Base-by-base conservation (phyloP, 176 grass and related monocot genomes). In the Hsuehochloa calcarea region DNA sequence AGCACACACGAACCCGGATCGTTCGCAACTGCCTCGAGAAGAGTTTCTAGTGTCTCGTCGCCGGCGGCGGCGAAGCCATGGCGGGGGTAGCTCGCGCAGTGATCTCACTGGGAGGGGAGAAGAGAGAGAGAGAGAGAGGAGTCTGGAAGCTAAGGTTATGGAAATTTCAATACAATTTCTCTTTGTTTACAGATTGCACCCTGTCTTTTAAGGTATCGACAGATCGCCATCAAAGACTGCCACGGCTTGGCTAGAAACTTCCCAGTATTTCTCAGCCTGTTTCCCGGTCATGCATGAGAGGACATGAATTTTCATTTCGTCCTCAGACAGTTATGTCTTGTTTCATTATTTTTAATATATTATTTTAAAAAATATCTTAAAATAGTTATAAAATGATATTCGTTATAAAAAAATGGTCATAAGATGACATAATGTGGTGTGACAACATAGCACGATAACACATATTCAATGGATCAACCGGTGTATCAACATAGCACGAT, bases 171-270 rank as follows among this genome's bases (percentile, higher is more conserved):
- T 60, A 22, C 10, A 50, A 47, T 23, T 65, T 45, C 5, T 67
- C 11, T 0, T 27, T 85, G 31, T 87, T 84, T 67, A 22, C 68
- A 87, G 66, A 79, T 80, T 52, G 43, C 79, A 74, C 89, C 80
- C 85, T 74, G 5, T 1, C 5, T 58, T 56, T 67, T 59, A 10
- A 22, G 44, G n/a, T 81, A 69, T 72, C 12, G 29, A 3, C 23
- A 22, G 65, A 16, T 63, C 35, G 22, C 52, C 29, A 10, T 39
- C 34, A 31, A 67, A 45, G 8, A 38, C 60, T 6, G 25, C 12
- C 25, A 15, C 60, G 31, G 54, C 27, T 19, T 23, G 41, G 41
- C 26, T 72, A 4, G 27, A 50, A 87, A 38, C 13, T 41, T 46
- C 14, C 1, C 22, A 7, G 5, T 5, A 19, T 14, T 65, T 65